Base-by-base conservation (phyloP, 179 eudicot genomes). In the Corrigiola litoralis region DNA sequence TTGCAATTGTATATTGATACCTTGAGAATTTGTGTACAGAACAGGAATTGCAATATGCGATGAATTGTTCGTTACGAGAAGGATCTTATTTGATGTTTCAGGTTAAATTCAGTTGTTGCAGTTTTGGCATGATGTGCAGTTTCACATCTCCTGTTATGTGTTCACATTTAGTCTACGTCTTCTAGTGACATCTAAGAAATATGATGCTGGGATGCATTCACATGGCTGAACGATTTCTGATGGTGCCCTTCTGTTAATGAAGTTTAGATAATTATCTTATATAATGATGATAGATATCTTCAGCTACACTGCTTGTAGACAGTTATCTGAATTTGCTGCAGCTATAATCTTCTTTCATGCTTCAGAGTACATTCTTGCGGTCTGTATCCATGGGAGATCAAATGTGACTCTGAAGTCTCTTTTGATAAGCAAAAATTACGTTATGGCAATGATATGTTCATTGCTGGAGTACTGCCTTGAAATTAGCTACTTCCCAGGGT, bases 381-480 rank as follows among this genome's bases (percentile, higher is more conserved):
- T 82, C 27, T 20, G 24, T 18, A 57, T 72, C 63, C 97, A 90
- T 34, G 95, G 97, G 41, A 87, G 72, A 65, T 67, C 82, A 59
- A 87, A 85, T 53, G 95, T 89, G 47, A 77, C 88, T 41, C 72
- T 83, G 6, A 72, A 54, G 50, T 89, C 96, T 28, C 92, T 92
- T 68, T 66, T 92, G 67, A 70, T 92, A 68, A 89, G 92, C 84
- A 82, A 58, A 79, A 69, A 69, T 68, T 92, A 92, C 72, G 32
- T 85, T 9, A 44, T 86, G 49, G 98, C 98, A n/a, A 87, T 92
- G 91, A 23, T 81, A 21, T 75, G 67, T 60, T 82, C 96, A 24
- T 20, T 92, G 52, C 16, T 89, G 1, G 98, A 92, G 72, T 92
- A 92, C 67, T 64, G 75, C 32, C 40, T 85, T 18, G 98, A 87